Base-by-base conservation (phyloP, 2,329 filamentous ascomycete genomes). In the Arthroderma sp. region DNA sequence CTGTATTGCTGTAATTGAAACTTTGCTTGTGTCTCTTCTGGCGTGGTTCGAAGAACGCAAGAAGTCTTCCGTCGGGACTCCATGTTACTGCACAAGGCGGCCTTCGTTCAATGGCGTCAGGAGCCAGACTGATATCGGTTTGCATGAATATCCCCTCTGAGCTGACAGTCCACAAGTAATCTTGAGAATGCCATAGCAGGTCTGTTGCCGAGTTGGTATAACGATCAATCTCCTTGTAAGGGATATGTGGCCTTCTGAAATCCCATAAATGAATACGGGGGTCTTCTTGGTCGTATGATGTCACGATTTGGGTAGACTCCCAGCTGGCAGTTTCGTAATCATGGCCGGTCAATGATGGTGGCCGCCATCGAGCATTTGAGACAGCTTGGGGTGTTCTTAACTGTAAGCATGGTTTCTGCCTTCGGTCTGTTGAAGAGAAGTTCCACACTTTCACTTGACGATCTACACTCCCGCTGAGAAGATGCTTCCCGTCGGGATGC, bases 401-500 rank as follows among this genome's bases (percentile, higher is more conserved):
- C 57, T 81, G 75, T 63, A 79, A 81, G 2, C 74, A 72, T 49
- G 81, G 75, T 67, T 84, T 84, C 65, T 81, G 79, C 60, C 79
- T 76, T 61, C 80, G 74, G 57, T 77, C 77, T n/a, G 70, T 72
- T 1, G 74, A 71, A 2, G 79, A 80, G 58, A 84, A 80, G 66
- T 85, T 81, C 81, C 82, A 85, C 28, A 85, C 77, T 66, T 81
- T 81, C 61, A 85, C 77, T 31, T 79, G 79, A 59, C 79, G 80
- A 66, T 85, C 82, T 21, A 78, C 74, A 55, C 82, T 77, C n/a
- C 80, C 81, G 62, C 81, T 84, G 56, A 81, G 76, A 8, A 85
- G 71, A 66, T 85, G 81, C 64, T 79, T 83, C 5, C 82, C 82
- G 63, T 85, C 81, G 1, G 82, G 82, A 65, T 85, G 82, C 81